These are phyloP conservation scores for Hyphodiscus sp. DNA, from an alignment of 2,329 filamentous ascomycete species.

Conservation along the genomic window DNA sequence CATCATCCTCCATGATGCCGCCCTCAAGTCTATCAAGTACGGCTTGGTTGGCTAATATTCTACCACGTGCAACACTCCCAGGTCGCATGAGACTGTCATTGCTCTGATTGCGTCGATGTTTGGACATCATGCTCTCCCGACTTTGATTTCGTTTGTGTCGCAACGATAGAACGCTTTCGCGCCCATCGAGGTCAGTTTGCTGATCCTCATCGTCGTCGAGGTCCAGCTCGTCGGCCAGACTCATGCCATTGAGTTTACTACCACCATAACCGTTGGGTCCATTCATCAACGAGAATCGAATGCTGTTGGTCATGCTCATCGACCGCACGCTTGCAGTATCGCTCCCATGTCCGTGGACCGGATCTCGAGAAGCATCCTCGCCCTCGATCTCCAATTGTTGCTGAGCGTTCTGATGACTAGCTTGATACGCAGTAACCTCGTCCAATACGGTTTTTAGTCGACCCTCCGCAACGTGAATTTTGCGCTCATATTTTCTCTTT, in stretches of 20 bases:
- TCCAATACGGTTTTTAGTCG: slow-evolving; percentile 78
- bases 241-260: slow-evolving; percentile 59
- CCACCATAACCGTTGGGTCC: slow-evolving; percentile 45
- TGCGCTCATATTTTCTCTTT: slow-evolving; percentile 73
- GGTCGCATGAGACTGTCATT: slow-evolving; percentile 50
- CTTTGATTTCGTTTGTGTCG: slow-evolving; percentile 49
- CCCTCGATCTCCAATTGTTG: slow-evolving; percentile 49
- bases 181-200: slow-evolving; percentile 61
- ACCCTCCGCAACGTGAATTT: slow-evolving; percentile 82
- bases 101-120: slow-evolving; percentile 51
- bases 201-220: slow-evolving; percentile 69
- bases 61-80: slow-evolving; percentile 48
- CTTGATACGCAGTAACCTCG: slow-evolving; percentile 70
- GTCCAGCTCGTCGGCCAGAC: slow-evolving; percentile 84
- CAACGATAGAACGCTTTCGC: slow-evolving; percentile 53
- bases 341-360: slow-evolving; percentile 44
- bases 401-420: slow-evolving; percentile 39
- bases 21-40: slow-evolving; percentile 52
- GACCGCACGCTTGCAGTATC: slow-evolving; percentile 69
- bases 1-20: slow-evolving; percentile 44
- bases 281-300: slow-evolving; percentile 66
- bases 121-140: slow-evolving; percentile 47
- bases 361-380: slow-evolving; percentile 57
- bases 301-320: slow-evolving; percentile 65
- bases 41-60: slow-evolving; percentile 45